A percentile compares a stretch with the other conserved stretches of the same genome.
Evolutionary conservation across 176 grass and related monocot genomes (phyloP).

Genomic region (Eragrostis nindensis): DNA sequence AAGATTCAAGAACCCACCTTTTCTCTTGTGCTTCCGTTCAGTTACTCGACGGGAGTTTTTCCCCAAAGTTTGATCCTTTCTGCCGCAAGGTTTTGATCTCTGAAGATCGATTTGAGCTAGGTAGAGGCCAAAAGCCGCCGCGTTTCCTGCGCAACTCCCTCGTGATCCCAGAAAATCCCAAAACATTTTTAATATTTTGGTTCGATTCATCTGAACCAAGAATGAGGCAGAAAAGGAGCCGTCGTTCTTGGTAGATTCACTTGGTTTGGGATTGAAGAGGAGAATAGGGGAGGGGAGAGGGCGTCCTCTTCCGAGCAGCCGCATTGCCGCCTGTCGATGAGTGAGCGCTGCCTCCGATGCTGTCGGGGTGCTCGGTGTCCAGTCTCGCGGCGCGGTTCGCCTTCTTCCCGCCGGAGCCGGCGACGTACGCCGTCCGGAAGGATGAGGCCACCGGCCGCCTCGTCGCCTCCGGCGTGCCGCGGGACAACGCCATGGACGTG

Average conservation of each 20-base stretch:
- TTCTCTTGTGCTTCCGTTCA: constrained; percentile 8
- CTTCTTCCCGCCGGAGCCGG: constrained; percentile 96
- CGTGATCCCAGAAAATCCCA: constrained; percentile 20
- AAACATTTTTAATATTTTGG: neutral
- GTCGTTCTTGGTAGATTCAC: neutral
- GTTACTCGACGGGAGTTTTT: neutral
- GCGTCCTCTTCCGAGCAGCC: constrained; percentile 61
- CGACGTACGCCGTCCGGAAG: constrained; percentile 85
- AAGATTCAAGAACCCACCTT: neutral
- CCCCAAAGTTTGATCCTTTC: constrained; percentile 1
- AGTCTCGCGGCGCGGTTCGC: constrained; percentile 98
- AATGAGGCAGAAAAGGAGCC: neutral
- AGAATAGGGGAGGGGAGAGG: constrained; percentile 20
- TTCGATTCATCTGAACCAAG: neutral
- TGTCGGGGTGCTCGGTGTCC: constrained; percentile 93
- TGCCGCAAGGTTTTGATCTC: neutral
- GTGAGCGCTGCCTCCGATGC: constrained; percentile 65
- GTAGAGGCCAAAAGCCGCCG: constrained; percentile 27
- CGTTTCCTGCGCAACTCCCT: constrained; percentile 35
- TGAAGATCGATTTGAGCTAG: constrained; percentile 19
- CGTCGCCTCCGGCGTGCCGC: constrained; percentile 75
- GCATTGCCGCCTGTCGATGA: constrained; percentile 73
- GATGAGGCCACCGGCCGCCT: constrained; percentile 75
- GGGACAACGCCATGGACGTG: constrained; percentile 86
- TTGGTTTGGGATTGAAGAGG: neutral